Evolutionary conservation across 2,329 filamentous ascomycete species (phyloP).

Genomic region (Calonectria hongkongensis): DNA sequence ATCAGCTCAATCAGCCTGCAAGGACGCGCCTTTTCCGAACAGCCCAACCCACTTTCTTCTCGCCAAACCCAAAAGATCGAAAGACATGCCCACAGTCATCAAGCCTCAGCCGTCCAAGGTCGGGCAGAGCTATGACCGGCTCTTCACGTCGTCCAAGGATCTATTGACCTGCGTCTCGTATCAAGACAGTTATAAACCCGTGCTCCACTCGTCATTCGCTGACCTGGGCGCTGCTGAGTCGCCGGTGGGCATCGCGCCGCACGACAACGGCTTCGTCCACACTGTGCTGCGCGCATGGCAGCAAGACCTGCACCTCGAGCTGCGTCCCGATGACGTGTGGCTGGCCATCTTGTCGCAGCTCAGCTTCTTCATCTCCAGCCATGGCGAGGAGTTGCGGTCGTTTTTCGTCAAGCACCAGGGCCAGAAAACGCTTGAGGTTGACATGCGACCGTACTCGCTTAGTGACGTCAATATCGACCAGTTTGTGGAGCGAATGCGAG

Average conservation of each 20-base stretch:
- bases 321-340: conserved; percentile 44
- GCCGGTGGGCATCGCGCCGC: conserved; percentile 6
- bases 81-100: conserved; percentile 24
- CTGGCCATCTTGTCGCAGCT: conserved; percentile 37
- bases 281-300: conserved; percentile 29
- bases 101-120: conserved; percentile 29
- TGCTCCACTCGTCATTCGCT: conserved; percentile 30
- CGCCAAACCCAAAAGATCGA: not conserved
- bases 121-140: conserved; percentile 21
- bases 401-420: conserved; percentile 41
- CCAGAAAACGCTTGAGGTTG: conserved; percentile 12
- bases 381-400: conserved; percentile 38
- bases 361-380: conserved; percentile 44
- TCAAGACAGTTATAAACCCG: conserved; percentile 12
- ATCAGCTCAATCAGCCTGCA: not conserved
- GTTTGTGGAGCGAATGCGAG: conserved; percentile 23
- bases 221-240: conserved; percentile 21
- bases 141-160: conserved; percentile 24
- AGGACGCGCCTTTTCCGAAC: not conserved
- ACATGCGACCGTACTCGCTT: conserved; percentile 24
- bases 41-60: not conserved
- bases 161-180: conserved; percentile 17
- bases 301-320: conserved; percentile 46
- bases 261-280: conserved; percentile 35
- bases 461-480: conserved; percentile 17